phyloP scores from a whole-genome alignment of 148 eudicot species.

The Salicornia ramosissima region DNA sequence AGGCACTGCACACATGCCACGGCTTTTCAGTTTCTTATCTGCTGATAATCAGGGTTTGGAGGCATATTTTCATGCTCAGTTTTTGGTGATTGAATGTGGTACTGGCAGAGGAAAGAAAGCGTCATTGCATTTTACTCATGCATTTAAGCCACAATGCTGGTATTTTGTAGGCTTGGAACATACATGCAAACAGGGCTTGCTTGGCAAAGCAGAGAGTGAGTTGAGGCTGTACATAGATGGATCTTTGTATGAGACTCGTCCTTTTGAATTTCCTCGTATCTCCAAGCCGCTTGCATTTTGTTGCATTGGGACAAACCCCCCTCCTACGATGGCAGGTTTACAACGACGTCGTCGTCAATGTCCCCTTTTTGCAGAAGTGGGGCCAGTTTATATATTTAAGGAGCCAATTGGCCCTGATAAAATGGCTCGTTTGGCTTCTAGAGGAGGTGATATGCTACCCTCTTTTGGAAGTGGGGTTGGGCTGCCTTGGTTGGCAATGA shows the following conservation, averaged over 20 bases:
- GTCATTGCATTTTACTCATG: slow-evolving; percentile 95
- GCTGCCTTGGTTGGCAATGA: slow-evolving; percentile 83
- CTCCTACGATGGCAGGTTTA: slow-evolving; percentile 97
- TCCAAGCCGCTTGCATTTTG: slow-evolving; percentile 98
- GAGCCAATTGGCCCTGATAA: slow-evolving; percentile 88
- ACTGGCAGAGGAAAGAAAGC: slow-evolving; percentile 91
- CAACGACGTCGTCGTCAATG: slow-evolving; percentile 98
- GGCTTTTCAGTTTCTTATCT: slow-evolving; percentile 91
- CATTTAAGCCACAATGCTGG: slow-evolving; percentile 98
- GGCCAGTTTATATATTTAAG: slow-evolving; percentile 91
- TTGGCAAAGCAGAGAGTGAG: slow-evolving; percentile 95
- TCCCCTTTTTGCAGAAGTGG: slow-evolving; percentile 99
- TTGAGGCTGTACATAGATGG: slow-evolving; percentile 91
- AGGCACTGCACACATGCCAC: slow-evolving; percentile 98
- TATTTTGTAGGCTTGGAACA: slow-evolving; percentile 96
- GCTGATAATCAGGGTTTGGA: slow-evolving; percentile 97
- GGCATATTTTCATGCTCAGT: slow-evolving; percentile 98
- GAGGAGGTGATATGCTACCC: slow-evolving; percentile 96
- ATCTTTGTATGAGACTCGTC: slow-evolving; percentile 81
- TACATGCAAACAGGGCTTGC: slow-evolving; percentile 77
- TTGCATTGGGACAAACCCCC: slow-evolving; percentile 95
- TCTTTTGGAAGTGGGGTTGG: slow-evolving; percentile 90
- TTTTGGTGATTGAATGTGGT: slow-evolving; percentile 94
- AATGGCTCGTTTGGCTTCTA: slow-evolving; percentile 86
- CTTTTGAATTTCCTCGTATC: slow-evolving; percentile 85